Evolutionary conservation across 1,284 basidiomycete species (phyloP), one percentile per base, ranked within the genome.

Genomic region (Neonothopanus nambi): DNA sequence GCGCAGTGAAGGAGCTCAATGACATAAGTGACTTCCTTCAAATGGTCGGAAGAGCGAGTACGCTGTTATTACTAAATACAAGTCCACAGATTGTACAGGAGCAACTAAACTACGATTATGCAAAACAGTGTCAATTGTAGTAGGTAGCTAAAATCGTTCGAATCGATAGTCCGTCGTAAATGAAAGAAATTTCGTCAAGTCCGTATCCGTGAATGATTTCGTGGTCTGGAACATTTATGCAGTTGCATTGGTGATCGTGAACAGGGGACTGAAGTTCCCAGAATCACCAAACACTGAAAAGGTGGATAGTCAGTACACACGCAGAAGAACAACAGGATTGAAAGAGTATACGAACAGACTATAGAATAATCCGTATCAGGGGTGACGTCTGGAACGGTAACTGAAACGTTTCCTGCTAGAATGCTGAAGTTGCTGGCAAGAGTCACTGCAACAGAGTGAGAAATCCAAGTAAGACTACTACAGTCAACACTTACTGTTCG

Each of bases 231-330:
- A 12, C 30, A n/a, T 37, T 15, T 15, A 45, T 23, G 41, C 44
- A 17, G 30, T 48, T 12, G 36, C 12, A 21, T 42, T 42, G 59
- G 26, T 18, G 52, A 79, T 78, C 7, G 65, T 66, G 56, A 80
- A 79, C n/a, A 62, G 39, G 9, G 71, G 70, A 43, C 60, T 57
- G 33, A 54, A 61, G 58, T 63, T 70, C 8, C 67, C 70, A 20
- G 70, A 70, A 50, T 79, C 74, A 12, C 80, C 80, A 52, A 80
- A 70, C 44, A 82, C 79, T 81, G 56, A 6, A 39, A 44, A 46
- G 23, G 49, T 17, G 17, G 30, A 28, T 37, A 17, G 42, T 49
- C 7, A 55, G 36, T 43, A 42, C 12, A n/a, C 35, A 35, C n/a
- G 17, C 21, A 20, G 17, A 52, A 56, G n/a, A 44, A 43, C 24